These are phyloP conservation scores for Clitoria ternatea DNA, from an alignment of 306 rosid genomes.

Conservation along the genomic window DNA sequence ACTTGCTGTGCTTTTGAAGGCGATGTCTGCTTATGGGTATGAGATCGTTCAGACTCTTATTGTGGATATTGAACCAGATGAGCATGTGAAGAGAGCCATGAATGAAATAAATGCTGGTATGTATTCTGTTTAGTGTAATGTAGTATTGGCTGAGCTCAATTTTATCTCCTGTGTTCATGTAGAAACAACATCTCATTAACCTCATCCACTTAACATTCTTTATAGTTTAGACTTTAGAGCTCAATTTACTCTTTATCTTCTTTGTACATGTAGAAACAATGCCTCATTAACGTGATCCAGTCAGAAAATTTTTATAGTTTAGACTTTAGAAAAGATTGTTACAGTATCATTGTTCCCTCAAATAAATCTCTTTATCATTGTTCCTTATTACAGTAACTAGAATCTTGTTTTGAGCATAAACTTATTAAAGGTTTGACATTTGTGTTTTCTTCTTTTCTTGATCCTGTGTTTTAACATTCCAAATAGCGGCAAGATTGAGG, in stretches of 20 bases:
- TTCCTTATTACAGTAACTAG: background rate
- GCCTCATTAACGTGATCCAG: background rate
- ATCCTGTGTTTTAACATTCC: constrained; percentile 1
- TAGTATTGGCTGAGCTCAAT: background rate
- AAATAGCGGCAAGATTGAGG: constrained; percentile 83
- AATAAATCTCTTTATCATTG: too few species aligned
- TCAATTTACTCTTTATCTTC: background rate
- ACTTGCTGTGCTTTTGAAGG: constrained; percentile 40
- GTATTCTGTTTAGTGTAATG: background rate
- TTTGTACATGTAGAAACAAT: background rate
- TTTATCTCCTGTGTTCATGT: background rate
- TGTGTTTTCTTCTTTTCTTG: background rate
- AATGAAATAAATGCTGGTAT: constrained; percentile 95
- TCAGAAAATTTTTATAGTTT: too few species aligned
- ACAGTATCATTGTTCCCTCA: background rate
- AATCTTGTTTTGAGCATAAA: constrained; percentile 1
- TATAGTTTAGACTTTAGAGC: background rate
- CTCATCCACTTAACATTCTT: too few species aligned
- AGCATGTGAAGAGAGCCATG: constrained; percentile 91
- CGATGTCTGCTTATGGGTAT: constrained; percentile 91
- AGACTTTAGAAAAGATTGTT: background rate
- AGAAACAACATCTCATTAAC: too few species aligned
- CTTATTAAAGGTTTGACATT: background rate
- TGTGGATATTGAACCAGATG: constrained; percentile 94
- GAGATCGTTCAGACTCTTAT: constrained; percentile 96